A percentile compares a stretch with the other conserved stretches of the same genome.
Evolutionary conservation across 768 basidiomycete genomes (phyloP).

Genomic region (Macrolepiota albuminosa): DNA sequence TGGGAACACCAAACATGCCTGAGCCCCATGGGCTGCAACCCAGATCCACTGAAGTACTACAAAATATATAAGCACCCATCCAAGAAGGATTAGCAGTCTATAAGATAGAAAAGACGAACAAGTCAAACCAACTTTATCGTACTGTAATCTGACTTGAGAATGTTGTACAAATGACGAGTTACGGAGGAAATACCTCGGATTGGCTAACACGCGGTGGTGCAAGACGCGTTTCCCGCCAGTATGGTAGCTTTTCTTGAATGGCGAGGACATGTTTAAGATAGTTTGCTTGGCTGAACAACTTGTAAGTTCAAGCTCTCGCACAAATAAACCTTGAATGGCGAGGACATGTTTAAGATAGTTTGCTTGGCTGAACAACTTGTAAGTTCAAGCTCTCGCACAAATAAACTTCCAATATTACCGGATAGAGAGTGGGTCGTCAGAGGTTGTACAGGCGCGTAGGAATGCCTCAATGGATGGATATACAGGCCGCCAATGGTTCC

Average conservation of each 20-base stretch:
- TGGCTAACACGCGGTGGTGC: conserved; percentile 84
- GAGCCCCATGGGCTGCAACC: conserved; percentile 68
- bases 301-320: conserved; percentile 3
- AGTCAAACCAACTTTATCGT: conserved; percentile 87
- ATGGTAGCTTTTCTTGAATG: conserved; percentile 55
- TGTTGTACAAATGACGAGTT: not conserved
- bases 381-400: not conserved
- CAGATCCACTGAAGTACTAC: conserved; percentile 78
- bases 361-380: conserved; percentile 35
- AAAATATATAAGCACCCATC: conserved; percentile 14
- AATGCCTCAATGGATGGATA: conserved; percentile 54
- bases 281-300: conserved; percentile 38
- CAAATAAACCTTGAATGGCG: conserved; percentile 33
- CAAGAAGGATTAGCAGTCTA: not conserved
- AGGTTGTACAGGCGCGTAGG: conserved; percentile 46
- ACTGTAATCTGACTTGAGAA: conserved; percentile 34
- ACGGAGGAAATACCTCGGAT: conserved; percentile 49
- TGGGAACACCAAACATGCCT: conserved; percentile 72
- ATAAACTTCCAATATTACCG: conserved; percentile 31
- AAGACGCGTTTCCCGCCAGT: conserved; percentile 72
- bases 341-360: conserved; percentile 54
- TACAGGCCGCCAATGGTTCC: conserved; percentile 64
- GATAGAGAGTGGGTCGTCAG: conserved; percentile 55
- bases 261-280: conserved; percentile 53
- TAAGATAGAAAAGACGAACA: conserved; percentile 37